Conservation (phyloP, 345 rosid genomes). For the Geranium rotundifolium region DNA sequence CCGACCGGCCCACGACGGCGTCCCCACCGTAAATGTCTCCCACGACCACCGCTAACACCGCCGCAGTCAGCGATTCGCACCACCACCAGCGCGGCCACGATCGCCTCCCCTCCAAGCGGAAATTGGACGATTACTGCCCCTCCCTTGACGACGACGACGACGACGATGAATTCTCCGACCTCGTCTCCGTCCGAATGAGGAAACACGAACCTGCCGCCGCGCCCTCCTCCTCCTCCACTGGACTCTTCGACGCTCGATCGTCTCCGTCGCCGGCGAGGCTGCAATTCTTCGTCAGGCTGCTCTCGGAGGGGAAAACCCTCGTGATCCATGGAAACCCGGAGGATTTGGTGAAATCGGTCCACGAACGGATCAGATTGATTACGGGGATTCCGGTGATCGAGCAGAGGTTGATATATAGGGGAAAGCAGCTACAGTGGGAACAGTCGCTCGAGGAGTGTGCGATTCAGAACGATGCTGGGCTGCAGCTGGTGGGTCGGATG, state of each 20-base stretch:
- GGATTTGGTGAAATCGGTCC: slow-evolving; percentile 54
- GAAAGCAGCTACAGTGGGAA: slow-evolving; percentile 76
- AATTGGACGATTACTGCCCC: slow-evolving; percentile 50
- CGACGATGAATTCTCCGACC: slow-evolving; percentile 23
- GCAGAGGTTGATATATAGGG: slow-evolving; percentile 31
- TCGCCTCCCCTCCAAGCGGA: slow-evolving; percentile 40
- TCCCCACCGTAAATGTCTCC: too few relatives aligned
- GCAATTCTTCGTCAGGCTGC: slow-evolving; percentile 69
- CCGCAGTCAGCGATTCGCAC: too few relatives aligned
- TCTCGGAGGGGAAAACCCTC: slow-evolving; percentile 52
- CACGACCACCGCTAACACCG: too few relatives aligned
- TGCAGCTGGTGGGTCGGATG: slow-evolving; percentile 34
- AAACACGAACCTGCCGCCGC: slow-evolving; percentile 26
- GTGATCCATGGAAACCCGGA: slow-evolving; percentile 54
- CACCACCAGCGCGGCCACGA: too few relatives aligned
- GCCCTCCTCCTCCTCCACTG: slow-evolving; percentile 2
- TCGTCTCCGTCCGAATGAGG: slow-evolving; percentile 44
- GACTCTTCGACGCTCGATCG: too few relatives aligned
- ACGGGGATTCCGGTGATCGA: slow-evolving; percentile 45
- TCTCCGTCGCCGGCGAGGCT: slow-evolving; percentile 22
- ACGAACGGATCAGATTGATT: slow-evolving; percentile 34
- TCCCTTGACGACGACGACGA: slow-evolving; percentile 13
- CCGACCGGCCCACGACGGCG: too few relatives aligned
- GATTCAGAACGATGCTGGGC: slow-evolving; percentile 57
- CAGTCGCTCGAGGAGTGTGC: slow-evolving; percentile 49